A percentile compares a stretch with the other conserved stretches of the same genome.
These are phyloP conservation scores for Neospora caninum DNA, from an alignment of 169 alveolate species.

Conservation along the genomic window DNA sequence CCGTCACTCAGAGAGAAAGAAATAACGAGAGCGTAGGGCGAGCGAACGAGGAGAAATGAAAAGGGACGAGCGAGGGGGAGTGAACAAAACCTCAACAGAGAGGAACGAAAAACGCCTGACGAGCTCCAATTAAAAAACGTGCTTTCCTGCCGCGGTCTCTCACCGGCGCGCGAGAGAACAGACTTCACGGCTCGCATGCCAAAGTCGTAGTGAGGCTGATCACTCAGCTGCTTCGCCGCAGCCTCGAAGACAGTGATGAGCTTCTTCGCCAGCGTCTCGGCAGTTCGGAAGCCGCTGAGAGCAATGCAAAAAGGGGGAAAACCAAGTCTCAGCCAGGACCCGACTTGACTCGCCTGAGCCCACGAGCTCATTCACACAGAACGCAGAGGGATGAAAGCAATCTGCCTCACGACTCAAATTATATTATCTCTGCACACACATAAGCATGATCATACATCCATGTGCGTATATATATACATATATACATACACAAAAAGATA, in stretches of 20 bases:
- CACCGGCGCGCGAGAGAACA: conserved; percentile 95
- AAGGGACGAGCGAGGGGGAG: no score
- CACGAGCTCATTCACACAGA: no score
- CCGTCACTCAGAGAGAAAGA: no score
- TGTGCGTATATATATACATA: neutral
- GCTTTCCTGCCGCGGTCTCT: conserved; percentile 55
- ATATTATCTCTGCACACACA: neutral
- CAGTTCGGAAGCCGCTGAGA: conserved; percentile 94
- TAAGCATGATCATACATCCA: neutral
- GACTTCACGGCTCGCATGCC: conserved; percentile 97
- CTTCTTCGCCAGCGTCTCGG: conserved; percentile 91
- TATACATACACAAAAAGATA: no score
- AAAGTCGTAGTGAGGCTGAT: conserved; percentile 97
- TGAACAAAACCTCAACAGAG: no score
- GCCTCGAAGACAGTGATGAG: conserved; percentile 91
- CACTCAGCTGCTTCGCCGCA: conserved; percentile 86
- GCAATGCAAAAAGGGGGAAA: neutral
- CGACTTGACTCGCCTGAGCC: no score
- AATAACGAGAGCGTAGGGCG: no score
- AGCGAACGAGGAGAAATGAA: no score
- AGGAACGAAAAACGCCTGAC: no score
- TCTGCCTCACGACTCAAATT: neutral
- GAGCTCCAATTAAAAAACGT: no score
- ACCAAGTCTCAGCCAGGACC: neutral
- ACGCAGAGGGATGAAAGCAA: neutral